Base-by-base conservation (phyloP, 805 yeast genomes). In the Crinitomyces ghanaensis region DNA sequence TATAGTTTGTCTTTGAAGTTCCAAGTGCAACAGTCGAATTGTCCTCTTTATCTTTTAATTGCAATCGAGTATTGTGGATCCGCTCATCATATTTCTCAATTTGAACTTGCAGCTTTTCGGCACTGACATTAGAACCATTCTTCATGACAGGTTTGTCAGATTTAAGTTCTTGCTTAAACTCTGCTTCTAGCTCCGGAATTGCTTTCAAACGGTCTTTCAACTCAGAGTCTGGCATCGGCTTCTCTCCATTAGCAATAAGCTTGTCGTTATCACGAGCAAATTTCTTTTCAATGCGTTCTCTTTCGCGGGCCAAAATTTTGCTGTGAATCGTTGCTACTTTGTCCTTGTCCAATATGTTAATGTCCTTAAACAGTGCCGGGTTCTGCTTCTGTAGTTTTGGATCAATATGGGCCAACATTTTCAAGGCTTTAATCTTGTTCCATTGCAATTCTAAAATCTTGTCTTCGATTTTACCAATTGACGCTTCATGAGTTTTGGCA, bases 1-100 rank as follows among this genome's bases (percentile, higher is more conserved):
- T 88, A 63, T 88, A 88, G 57, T 88, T 88, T 67, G 82, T 74
- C 62, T 88, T 88, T 17, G 94, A 82, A 0, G 97, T 88, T 30
- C 94, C 85, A 44, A 88, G 63, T 0, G 96, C 86, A 18, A 88
- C 96, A 44, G 82, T 82, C 0, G 95, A 82, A 53, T 86, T 86
- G 52, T 85, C 96, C 53, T 88, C 94, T 56, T 82, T 85, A 53
- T 86, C 96, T 55, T 84, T 78, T 53, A 84, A 65, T 53, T 81
- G 93, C 40, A 84, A 62, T 6, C 71, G 60, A 2, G 82, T 75
- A 39, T 72, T 78, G 32, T 65, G 53, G 28, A 84, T 78, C 44
- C 95, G 66, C 37, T 70, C 70, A 32, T 81, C 88, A 5, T 82
- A 53, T 42, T 73, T 76, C 35, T 74, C 82, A 17, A 84, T 65